Base-by-base conservation (phyloP, 2,329 filamentous ascomycete species). In the Aaosphaeria arxii region DNA sequence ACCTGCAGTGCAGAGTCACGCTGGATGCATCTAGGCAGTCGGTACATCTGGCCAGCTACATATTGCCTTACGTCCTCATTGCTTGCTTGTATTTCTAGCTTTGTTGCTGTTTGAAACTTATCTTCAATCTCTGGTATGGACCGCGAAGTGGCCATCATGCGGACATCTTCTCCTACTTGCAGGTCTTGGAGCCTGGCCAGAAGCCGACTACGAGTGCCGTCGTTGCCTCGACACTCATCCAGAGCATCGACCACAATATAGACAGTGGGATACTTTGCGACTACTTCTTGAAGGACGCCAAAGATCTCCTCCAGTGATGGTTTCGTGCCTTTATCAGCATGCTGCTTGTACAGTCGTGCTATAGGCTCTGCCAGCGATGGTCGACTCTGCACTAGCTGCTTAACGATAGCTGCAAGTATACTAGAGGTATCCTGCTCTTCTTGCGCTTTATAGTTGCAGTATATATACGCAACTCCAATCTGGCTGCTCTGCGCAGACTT, bases 201-300 rank as follows among this genome's bases (percentile, higher is more conserved):
- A 45, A 61, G 36, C 32, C 42, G 11, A 28, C 30, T 7, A 7
- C 54, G 52, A 44, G 36, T 39, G 9, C 50, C 49, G 43, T 65
- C 54, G 3, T 47, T 52, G 17, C 45, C 42, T 24, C 52, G 53
- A 47, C 59, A 65, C 44, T 69, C 64, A 45, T 70, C 64, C 9
- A 70, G 45, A 28, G 59, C 66, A 50, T 70, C 64, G 1, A 70
- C 11, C 3, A 60, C 50, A 40, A 70, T 54, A 47, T 61, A 69
- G 1, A 62, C 56, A 45, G 33, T 59, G 1, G 58, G 49, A 50
- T 56, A 62, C 3, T 45, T 43, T 7, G n/a, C 24, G 43, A 52
- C 11, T 6, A 61, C 54, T 28, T 46, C 17, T 39, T 51, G 47
- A 1, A 70, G 45, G 39, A 50, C 43, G 6, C 32, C 41, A 5